Conservation (phyloP, 768 basidiomycete genomes). For the Psilocybe cyanescens region DNA sequence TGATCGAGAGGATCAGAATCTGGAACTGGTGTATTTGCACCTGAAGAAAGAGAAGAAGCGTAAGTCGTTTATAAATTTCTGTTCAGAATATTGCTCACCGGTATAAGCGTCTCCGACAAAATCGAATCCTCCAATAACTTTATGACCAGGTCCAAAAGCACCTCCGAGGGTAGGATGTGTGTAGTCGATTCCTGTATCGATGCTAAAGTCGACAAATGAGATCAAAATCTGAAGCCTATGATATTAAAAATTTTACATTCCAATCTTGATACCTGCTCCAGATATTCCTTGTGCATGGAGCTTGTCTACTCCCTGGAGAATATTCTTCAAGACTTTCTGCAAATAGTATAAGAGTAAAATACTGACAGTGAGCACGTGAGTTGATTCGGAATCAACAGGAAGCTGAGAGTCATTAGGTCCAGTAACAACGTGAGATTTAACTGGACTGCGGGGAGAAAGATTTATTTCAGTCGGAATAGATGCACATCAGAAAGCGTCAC, state of each 20-base stretch:
- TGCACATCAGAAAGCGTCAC: conserved; percentile 3
- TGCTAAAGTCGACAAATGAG: conserved; percentile 29
- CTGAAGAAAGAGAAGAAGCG: conserved; percentile 21
- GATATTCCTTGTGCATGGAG: conserved; percentile 64
- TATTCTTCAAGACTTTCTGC: background rate
- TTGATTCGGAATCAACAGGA: conserved; percentile 50
- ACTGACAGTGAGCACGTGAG: conserved; percentile 57
- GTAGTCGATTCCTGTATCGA: conserved; percentile 63
- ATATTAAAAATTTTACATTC: conserved; percentile 45
- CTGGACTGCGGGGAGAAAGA: conserved; percentile 36
- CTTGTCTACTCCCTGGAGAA: conserved; percentile 58
- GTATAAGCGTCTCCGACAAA: conserved; percentile 59
- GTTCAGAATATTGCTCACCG: conserved; percentile 30
- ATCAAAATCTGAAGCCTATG: background rate
- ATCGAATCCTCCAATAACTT: conserved; percentile 56
- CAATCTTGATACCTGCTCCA: conserved; percentile 71
- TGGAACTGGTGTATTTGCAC: conserved; percentile 51
- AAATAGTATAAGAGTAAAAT: background rate
- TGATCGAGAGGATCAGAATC: conserved; percentile 57
- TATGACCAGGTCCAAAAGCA: conserved; percentile 57
- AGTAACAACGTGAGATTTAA: conserved; percentile 43
- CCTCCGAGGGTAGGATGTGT: conserved; percentile 59
- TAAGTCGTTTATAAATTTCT: background rate
- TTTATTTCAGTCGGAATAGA: background rate
- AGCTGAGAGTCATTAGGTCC: conserved; percentile 43